A percentile compares a stretch with the other conserved stretches of the same genome.
phyloP scores from a whole-genome alignment of 257 asterid species.

The Verbascum thapsus region DNA sequence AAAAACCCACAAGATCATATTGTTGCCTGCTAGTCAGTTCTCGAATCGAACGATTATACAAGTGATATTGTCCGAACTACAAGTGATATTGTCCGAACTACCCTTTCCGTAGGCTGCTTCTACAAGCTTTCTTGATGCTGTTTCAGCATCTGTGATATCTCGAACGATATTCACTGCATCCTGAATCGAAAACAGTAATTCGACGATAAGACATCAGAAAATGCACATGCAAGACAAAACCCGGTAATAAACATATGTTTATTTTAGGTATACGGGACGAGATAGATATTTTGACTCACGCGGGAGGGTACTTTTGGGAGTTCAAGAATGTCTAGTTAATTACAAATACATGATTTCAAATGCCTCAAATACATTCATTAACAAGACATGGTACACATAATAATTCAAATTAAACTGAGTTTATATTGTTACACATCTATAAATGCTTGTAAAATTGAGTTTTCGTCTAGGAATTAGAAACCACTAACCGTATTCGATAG shows the following conservation, averaged over 20 bases:
- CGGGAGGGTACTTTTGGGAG: too few species aligned
- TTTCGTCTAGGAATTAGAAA: neutral
- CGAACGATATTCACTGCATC: constrained; percentile 73
- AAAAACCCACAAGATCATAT: constrained; percentile 16
- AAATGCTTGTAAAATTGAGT: neutral
- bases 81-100: constrained; percentile 77
- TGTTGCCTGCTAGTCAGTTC: constrained; percentile 27
- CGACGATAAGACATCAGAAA: neutral
- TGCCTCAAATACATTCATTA: too few species aligned
- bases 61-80: constrained; percentile 80
- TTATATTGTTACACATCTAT: neutral
- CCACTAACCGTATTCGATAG: constrained; percentile 66
- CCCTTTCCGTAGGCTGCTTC: constrained; percentile 70
- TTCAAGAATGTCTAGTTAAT: too few species aligned
- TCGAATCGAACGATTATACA: constrained; percentile 73
- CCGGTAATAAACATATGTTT: too few species aligned
- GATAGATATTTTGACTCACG: too few species aligned
- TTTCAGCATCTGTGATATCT: constrained; percentile 62
- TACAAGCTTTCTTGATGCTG: constrained; percentile 62
- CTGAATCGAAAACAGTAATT: constrained; percentile 34
- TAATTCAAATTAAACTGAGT: neutral
- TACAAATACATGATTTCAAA: too few species aligned
- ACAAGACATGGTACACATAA: too few species aligned
- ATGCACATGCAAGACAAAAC: neutral
- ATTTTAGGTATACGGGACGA: too few species aligned